Conservation (phyloP, 179 eudicot species). For the Amaranthus tricolor region DNA sequence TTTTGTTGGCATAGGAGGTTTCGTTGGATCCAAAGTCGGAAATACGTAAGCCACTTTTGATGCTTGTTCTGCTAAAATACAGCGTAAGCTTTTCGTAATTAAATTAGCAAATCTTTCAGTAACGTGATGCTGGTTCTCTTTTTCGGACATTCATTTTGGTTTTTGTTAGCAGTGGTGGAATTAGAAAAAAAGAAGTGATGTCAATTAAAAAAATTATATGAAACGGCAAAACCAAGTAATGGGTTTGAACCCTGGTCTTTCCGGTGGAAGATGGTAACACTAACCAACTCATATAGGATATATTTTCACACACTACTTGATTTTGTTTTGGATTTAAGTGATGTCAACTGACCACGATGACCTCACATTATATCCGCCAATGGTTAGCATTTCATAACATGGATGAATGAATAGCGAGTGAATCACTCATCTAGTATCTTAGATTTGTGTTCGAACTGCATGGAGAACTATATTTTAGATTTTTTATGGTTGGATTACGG, state of each 20-base stretch:
- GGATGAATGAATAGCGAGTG: background rate
- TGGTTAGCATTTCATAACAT: background rate
- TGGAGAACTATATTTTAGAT: background rate
- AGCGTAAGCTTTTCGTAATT: background rate
- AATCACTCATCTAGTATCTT: background rate
- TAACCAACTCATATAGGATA: too few relatives aligned
- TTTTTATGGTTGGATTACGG: background rate
- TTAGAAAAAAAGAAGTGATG: too few relatives aligned
- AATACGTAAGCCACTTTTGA: constrained; percentile 62
- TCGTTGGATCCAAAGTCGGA: constrained; percentile 82
- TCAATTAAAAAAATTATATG: too few relatives aligned
- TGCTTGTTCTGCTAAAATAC: background rate
- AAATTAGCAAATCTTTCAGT: background rate
- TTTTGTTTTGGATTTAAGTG: too few relatives aligned
- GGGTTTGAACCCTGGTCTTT: too few relatives aligned
- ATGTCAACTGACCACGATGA: too few relatives aligned
- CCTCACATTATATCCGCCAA: too few relatives aligned
- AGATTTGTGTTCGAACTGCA: background rate
- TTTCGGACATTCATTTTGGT: background rate
- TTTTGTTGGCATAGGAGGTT: constrained; percentile 73
- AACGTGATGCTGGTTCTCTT: background rate
- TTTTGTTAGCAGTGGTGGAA: background rate
- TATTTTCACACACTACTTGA: too few relatives aligned
- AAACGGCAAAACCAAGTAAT: too few relatives aligned
- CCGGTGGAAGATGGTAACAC: too few relatives aligned